Evolutionary conservation across 768 basidiomycete genomes (phyloP).

Genomic region (Favolaschia claudopus): DNA sequence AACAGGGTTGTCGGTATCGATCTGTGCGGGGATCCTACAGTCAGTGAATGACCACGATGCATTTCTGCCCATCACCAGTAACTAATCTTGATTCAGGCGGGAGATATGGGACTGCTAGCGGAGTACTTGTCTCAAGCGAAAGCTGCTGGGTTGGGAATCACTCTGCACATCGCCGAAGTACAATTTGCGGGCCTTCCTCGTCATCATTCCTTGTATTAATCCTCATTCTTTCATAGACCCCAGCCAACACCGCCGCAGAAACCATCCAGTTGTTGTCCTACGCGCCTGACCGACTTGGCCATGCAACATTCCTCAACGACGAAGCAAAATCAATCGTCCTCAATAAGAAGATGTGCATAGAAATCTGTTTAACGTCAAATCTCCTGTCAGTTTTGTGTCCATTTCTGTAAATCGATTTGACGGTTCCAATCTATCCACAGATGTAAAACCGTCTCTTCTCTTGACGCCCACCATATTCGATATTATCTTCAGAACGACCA

Average conservation of each 20-base stretch:
- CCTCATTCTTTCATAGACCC: conserved; percentile 50
- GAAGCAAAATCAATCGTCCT: conserved; percentile 45
- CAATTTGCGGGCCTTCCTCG: conserved; percentile 20
- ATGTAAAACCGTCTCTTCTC: conserved; percentile 55
- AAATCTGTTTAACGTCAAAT: conserved; percentile 66
- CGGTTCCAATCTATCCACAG: conserved; percentile 33
- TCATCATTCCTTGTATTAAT: too few relatives aligned
- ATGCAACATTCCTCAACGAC: conserved; percentile 63
- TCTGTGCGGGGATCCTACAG: conserved; percentile 77
- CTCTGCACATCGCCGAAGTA: conserved; percentile 86
- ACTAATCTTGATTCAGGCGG: conserved; percentile 53
- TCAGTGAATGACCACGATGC: conserved; percentile 29
- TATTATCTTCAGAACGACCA: conserved; percentile 59
- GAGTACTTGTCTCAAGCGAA: conserved; percentile 62
- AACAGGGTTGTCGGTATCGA: conserved; percentile 79
- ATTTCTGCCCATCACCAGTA: too few relatives aligned
- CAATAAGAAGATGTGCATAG: too few relatives aligned
- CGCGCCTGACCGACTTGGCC: conserved; percentile 59
- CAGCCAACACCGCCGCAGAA: conserved; percentile 59
- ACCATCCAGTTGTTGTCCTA: conserved; percentile 64
- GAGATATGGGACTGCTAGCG: conserved; percentile 60
- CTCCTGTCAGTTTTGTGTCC: conserved; percentile 46
- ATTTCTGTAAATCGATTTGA: background rate
- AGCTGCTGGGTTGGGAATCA: conserved; percentile 70
- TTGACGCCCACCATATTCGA: conserved; percentile 66